Evolutionary conservation across 441 rosid species (phyloP), one percentile per base, ranked within the genome.

Genomic region (Manihot esculenta): DNA sequence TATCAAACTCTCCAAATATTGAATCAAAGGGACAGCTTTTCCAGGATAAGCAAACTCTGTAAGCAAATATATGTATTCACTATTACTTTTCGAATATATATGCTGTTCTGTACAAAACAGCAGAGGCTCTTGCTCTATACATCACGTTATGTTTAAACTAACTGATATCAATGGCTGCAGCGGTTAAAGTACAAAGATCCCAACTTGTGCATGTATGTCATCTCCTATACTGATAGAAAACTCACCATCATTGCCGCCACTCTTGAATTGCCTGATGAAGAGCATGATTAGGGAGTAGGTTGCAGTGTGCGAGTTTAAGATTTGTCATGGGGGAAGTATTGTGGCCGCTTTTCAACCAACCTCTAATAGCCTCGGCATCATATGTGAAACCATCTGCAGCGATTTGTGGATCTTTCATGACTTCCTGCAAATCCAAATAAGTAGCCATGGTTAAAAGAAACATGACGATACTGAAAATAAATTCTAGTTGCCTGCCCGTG

Each of bases 341-440:
- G 66, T 89, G 97, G 13, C 88, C 96, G 13, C 87, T 87, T 7
- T 86, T 72, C 75, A 94, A 77, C 99, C 99, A 94, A 71, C 92
- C 99, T 72, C 76, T 80, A 6, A 94, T 92, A 0, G 97, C 97
- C 53, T 92, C 96, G 9, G 85, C 97, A 76, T 94, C 97, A 30
- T 92, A 94, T 1, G 99, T 94, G 72, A 87, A 92, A 2, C 99
- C 99, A 62, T 94, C 97, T 1, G 97, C 94, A 13, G 99, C 96
- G 80, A 92, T 92, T 41, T 81, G 82, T 2, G 97, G 99, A 82
- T 91, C 97, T 75, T 86, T 80, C 99, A 94, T 90, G 45, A 88
- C 84, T 69, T 90, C 93, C 96, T 90, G 84, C 78, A 77, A 59
- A 76, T 72, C 68, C 72, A 68, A 68, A 61, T 9, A 21, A 55